Percentiles rank a stretch among this genome's conserved stretches.
Evolutionary conservation across 441 rosid species (phyloP).

Genomic region (Adansonia rubrostipa): DNA sequence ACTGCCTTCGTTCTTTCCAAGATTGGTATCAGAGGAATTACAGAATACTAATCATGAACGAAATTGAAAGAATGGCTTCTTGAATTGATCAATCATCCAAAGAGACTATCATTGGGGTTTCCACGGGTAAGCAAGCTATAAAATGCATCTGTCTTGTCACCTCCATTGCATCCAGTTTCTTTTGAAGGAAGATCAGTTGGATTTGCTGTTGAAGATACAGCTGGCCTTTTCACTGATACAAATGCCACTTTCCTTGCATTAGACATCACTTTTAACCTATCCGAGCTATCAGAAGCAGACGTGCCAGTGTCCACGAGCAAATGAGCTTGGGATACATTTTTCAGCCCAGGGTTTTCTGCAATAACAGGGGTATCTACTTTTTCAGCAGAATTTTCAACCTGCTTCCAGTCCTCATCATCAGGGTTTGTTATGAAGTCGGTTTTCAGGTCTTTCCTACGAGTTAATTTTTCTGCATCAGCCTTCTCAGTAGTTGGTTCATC

Average conservation of each 20-base stretch:
- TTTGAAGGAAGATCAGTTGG: constrained; percentile 17
- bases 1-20: neutral
- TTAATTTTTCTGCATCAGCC: constrained; percentile 36
- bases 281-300: constrained; percentile 28
- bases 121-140: constrained; percentile 54
- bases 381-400: constrained; percentile 31
- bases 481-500: constrained; percentile 42
- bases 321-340: constrained; percentile 25
- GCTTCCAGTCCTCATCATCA: constrained; percentile 18
- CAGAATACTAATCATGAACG: neutral
- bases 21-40: neutral
- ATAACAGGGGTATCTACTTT: constrained; percentile 23
- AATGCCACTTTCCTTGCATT: constrained; percentile 59
- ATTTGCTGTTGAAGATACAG: constrained; percentile 22
- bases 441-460: constrained; percentile 21
- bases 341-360: constrained; percentile 20
- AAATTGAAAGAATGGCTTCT: neutral
- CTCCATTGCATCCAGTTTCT: constrained; percentile 25
- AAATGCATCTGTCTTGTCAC: constrained; percentile 44
- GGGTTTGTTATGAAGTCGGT: constrained; percentile 26
- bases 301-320: neutral
- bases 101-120: constrained; percentile 41
- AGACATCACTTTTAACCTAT: constrained; percentile 17
- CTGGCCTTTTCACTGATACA: constrained; percentile 60
- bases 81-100: constrained; percentile 29